phyloP scores from a whole-genome alignment of 495 filamentous ascomycete genomes.

The Xylaria longipes region DNA sequence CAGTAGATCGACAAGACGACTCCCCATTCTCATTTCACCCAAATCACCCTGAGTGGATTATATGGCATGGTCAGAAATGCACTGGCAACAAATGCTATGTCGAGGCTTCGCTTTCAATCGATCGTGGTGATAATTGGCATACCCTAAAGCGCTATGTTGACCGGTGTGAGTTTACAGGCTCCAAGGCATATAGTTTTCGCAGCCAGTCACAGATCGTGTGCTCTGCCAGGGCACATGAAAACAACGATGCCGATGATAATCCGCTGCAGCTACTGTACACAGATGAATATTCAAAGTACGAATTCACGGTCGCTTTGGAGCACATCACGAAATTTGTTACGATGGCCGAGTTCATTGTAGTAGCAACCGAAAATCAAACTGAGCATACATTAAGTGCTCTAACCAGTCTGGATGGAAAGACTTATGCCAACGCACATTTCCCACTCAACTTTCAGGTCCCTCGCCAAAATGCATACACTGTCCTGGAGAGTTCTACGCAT shows the following conservation, averaged over 20 bases:
- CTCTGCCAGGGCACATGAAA: slow-evolving; percentile 71
- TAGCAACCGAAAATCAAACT: slow-evolving; percentile 73
- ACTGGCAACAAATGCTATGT: slow-evolving; percentile 71
- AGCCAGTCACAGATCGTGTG: slow-evolving; percentile 78
- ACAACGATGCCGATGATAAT: slow-evolving; percentile 61
- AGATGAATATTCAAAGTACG: slow-evolving; percentile 73
- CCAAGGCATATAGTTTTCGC: slow-evolving; percentile 63
- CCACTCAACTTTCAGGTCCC: slow-evolving; percentile 77
- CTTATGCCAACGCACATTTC: slow-evolving; percentile 84
- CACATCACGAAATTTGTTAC: slow-evolving; percentile 86
- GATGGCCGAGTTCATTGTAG: slow-evolving; percentile 94
- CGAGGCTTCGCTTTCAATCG: slow-evolving; percentile 71
- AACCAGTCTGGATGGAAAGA: slow-evolving; percentile 80
- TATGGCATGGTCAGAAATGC: slow-evolving; percentile 79
- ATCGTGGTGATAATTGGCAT: slow-evolving; percentile 80
- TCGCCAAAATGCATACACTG: slow-evolving; percentile 83
- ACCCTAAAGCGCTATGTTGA: slow-evolving; percentile 68
- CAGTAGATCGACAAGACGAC: slow-evolving; percentile 34
- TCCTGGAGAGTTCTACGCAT: slow-evolving; percentile 90
- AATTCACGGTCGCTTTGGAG: slow-evolving; percentile 59
- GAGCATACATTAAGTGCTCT: slow-evolving; percentile 74
- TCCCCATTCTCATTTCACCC: slow-evolving; percentile 77
- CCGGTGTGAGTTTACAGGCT: slow-evolving; percentile 82
- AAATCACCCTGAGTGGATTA: slow-evolving; percentile 79
- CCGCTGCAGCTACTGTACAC: slow-evolving; percentile 74